These are phyloP conservation scores for Cyclospora cayetanensis DNA, from an alignment of 169 alveolate genomes.

Conservation along the genomic window DNA sequence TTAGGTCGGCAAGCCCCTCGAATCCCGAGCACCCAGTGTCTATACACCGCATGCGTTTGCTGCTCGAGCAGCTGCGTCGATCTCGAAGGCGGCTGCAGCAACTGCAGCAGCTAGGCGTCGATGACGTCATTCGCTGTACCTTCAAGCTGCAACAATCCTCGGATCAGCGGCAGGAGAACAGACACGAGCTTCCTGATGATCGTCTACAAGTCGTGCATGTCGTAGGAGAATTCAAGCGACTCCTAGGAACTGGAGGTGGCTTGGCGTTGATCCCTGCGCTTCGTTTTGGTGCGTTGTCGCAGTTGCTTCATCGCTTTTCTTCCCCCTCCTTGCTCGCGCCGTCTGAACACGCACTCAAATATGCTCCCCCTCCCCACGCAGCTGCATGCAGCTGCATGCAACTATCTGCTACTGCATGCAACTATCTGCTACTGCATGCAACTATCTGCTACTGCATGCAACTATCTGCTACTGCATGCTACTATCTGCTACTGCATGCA, in stretches of 20 bases:
- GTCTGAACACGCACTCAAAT: neutral
- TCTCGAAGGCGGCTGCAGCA: constrained; percentile 39
- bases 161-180: neutral
- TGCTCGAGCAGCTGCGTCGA: constrained; percentile 44
- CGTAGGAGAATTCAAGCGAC: neutral
- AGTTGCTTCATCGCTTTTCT: neutral
- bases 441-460: neutral
- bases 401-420: neutral
- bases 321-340: neutral
- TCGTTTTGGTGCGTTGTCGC: neutral
- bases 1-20: constrained; percentile 16
- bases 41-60: constrained; percentile 28
- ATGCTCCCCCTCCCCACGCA: neutral
- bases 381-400: neutral
- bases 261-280: constrained; percentile 19
- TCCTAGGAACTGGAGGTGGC: constrained; percentile 27
- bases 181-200: neutral
- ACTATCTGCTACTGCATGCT: too few species aligned
- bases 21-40: constrained; percentile 14
- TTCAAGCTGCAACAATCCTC: neutral
- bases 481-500: too few species aligned
- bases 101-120: constrained; percentile 21
- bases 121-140: neutral
- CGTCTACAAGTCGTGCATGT: neutral
- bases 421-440: neutral